These are phyloP conservation scores for Auxenochlorella protothecoides DNA, from an alignment of 139 green algal genomes.

Conservation along the genomic window DNA sequence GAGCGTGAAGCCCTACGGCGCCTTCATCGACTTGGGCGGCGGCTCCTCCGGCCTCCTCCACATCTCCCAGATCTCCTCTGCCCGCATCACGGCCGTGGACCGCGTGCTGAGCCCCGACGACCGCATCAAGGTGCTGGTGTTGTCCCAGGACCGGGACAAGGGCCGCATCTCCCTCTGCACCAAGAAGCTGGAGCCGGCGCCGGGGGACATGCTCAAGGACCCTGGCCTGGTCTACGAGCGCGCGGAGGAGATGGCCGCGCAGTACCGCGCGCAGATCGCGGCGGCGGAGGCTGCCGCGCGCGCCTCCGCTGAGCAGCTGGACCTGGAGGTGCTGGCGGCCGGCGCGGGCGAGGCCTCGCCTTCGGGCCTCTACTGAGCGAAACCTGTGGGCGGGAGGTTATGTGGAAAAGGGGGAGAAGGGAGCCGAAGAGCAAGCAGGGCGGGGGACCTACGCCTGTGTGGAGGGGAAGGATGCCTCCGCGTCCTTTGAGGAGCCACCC, in stretches of 20 bases:
- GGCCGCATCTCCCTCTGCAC: conserved; percentile 86
- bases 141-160: conserved; percentile 79
- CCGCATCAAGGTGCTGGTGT: conserved; percentile 95
- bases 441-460: too few relatives aligned
- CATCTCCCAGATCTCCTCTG: conserved; percentile 92
- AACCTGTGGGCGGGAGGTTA: too few relatives aligned
- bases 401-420: too few relatives aligned
- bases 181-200: conserved; percentile 94
- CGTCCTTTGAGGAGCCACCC: too few relatives aligned
- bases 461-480: too few relatives aligned
- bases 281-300: conserved; percentile 14
- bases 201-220: conserved; percentile 91
- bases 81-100: conserved; percentile 82
- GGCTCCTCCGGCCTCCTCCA: conserved; percentile 90
- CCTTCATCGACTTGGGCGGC: conserved; percentile 88
- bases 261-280: conserved; percentile 44
- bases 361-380: too few relatives aligned
- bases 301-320: background rate
- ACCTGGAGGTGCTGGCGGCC: too few relatives aligned
- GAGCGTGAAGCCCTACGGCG: conserved; percentile 88
- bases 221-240: conserved; percentile 85
- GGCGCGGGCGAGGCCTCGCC: too few relatives aligned
- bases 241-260: conserved; percentile 88
- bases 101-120: conserved; percentile 80
- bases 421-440: too few relatives aligned